phyloP scores from a whole-genome alignment of 1,284 basidiomycete genomes.

The Pseudozyma flocculosa region DNA sequence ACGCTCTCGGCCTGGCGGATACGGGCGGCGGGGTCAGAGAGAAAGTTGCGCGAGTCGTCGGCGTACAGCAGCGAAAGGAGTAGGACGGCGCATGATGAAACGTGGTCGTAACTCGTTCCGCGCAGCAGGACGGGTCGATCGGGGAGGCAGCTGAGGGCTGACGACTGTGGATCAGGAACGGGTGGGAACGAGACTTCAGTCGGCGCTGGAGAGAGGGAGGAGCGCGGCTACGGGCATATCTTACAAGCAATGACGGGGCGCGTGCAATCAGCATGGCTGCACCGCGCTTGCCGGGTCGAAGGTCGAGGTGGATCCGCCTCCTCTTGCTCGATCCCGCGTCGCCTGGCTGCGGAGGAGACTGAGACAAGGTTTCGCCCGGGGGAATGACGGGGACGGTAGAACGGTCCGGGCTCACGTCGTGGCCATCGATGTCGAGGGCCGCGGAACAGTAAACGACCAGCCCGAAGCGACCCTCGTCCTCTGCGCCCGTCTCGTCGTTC shows the following conservation, averaged over 20 bases:
- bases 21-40: neutral
- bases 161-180: no score
- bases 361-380: no score
- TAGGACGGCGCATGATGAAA: constrained; percentile 24
- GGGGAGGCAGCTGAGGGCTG: no score
- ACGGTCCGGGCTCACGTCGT: neutral
- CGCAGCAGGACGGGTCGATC: constrained; percentile 20
- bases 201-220: no score
- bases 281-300: no score
- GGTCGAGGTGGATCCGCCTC: neutral
- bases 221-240: no score
- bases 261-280: neutral
- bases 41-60: constrained; percentile 45
- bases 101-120: constrained; percentile 26
- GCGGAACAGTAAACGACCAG: no score
- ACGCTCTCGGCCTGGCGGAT: constrained; percentile 4
- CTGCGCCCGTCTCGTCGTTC: no score
- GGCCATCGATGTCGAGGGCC: no score
- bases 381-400: neutral
- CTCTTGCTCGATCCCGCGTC: neutral
- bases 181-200: no score
- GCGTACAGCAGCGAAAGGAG: constrained; percentile 52
- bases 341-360: neutral
- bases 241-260: neutral
- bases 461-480: no score